Conservation (phyloP, 2,329 filamentous ascomycete species). For the Aureobasidium sp. region DNA sequence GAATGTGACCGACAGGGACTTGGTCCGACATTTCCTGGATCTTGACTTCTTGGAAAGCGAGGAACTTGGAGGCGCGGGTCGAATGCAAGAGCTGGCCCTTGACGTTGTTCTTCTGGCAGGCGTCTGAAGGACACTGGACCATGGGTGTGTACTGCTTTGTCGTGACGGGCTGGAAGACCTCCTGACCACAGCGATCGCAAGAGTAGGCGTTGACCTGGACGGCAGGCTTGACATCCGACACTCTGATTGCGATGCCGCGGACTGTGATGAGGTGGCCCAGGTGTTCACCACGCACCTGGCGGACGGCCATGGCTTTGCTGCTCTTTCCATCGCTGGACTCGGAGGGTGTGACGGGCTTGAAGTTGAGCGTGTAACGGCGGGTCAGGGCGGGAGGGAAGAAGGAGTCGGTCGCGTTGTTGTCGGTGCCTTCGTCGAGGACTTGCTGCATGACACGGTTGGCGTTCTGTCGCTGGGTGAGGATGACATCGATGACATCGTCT, state of each 20-base stretch:
- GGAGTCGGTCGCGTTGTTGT: constrained; percentile 59
- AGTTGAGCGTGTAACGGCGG: constrained; percentile 88
- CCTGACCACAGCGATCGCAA: constrained; percentile 90
- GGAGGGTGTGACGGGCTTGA: constrained; percentile 79
- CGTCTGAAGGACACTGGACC: constrained; percentile 77
- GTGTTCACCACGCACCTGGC: constrained; percentile 87
- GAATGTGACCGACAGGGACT: constrained; percentile 95
- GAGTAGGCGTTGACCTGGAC: constrained; percentile 98
- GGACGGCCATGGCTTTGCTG: constrained; percentile 71
- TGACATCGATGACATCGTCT: constrained; percentile 91
- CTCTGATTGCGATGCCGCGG: constrained; percentile 86
- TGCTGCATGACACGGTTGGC: constrained; percentile 68
- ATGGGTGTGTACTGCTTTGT: constrained; percentile 88
- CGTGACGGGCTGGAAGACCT: constrained; percentile 93
- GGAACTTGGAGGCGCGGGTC: constrained; percentile 91
- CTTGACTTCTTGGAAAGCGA: constrained; percentile 97
- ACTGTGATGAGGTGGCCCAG: constrained; percentile 90
- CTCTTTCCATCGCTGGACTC: constrained; percentile 53
- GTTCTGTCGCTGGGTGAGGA: constrained; percentile 84
- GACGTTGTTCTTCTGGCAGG: constrained; percentile 82
- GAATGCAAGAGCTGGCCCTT: constrained; percentile 88
- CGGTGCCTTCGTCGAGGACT: constrained; percentile 32
- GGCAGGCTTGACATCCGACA: constrained; percentile 94
- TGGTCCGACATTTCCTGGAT: constrained; percentile 99
- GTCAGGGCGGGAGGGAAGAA: constrained; percentile 90